Percentiles rank a stretch among this genome's conserved stretches.
Conservation (phyloP, 805 yeast species). For the Debaryomyces castellii region DNA sequence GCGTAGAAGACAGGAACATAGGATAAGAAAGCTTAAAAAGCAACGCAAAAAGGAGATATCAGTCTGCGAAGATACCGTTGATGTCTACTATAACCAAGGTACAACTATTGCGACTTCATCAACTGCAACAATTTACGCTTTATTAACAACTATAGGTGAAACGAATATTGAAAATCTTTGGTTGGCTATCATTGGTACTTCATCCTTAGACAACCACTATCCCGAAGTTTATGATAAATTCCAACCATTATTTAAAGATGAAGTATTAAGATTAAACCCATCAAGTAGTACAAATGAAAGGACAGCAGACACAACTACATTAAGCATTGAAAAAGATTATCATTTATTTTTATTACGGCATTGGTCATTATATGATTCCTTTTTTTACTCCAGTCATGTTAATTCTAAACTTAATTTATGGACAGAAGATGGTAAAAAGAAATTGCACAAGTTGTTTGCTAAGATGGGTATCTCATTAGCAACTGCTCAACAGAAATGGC, state of each 20-base stretch:
- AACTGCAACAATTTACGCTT: conserved; percentile 76
- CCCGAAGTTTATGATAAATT: conserved; percentile 73
- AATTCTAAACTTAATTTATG: conserved; percentile 84
- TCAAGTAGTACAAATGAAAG: conserved; percentile 28
- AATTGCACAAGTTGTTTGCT: conserved; percentile 88
- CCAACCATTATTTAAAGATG: conserved; percentile 76
- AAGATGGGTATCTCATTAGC: conserved; percentile 91
- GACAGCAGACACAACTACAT: conserved; percentile 42
- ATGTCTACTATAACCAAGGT: conserved; percentile 82
- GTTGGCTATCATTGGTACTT: conserved; percentile 86
- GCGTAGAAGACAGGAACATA: conserved; percentile 29
- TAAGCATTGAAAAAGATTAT: conserved; percentile 79
- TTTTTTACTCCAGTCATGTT: conserved; percentile 86
- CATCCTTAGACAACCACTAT: conserved; percentile 70
- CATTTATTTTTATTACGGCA: conserved; percentile 83
- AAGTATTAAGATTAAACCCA: conserved; percentile 67
- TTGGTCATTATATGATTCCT: conserved; percentile 90
- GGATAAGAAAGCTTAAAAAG: conserved; percentile 32
- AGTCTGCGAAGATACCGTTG: conserved; percentile 55
- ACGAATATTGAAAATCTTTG: conserved; percentile 70
- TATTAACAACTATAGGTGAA: conserved; percentile 80
- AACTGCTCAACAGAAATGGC: conserved; percentile 90
- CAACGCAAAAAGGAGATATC: conserved; percentile 38
- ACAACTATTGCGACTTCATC: conserved; percentile 72
- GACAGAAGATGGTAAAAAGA: conserved; percentile 88